Conservation (phyloP, 1,284 basidiomycete species). For the Neolentinus lepideus region DNA sequence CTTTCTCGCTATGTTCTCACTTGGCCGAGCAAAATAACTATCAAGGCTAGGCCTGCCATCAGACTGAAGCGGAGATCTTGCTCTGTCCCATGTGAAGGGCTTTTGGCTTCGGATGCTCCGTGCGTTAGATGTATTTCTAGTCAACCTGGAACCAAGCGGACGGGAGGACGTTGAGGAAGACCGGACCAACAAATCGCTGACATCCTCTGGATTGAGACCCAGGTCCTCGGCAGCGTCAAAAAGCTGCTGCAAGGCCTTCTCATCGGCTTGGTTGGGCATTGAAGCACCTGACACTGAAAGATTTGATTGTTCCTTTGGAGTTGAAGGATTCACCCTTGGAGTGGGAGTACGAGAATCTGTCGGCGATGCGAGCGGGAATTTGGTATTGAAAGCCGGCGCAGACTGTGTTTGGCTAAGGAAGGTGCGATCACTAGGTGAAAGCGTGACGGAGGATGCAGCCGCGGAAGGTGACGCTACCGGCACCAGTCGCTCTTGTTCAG, state of each 20-base stretch:
- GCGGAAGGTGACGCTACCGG: neutral
- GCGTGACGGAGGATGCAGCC: neutral
- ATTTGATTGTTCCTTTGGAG: neutral
- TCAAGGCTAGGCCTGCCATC: slow-evolving; percentile 31
- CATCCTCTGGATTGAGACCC: slow-evolving; percentile 61
- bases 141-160: slow-evolving; percentile 34
- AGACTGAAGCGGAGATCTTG: slow-evolving; percentile 18
- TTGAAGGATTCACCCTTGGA: neutral
- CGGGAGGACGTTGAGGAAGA: slow-evolving; percentile 60
- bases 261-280: neutral
- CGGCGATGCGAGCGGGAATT: slow-evolving; percentile 10
- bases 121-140: slow-evolving; percentile 32
- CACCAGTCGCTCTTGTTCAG: neutral
- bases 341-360: slow-evolving; percentile 7
- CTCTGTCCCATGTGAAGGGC: slow-evolving; percentile 16
- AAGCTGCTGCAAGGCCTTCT: slow-evolving; percentile 53
- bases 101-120: slow-evolving; percentile 10
- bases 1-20: slow-evolving; percentile 25
- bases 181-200: slow-evolving; percentile 64
- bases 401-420: slow-evolving; percentile 13
- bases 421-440: neutral
- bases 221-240: slow-evolving; percentile 69
- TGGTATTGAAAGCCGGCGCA: slow-evolving; percentile 16
- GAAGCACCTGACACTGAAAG: neutral
- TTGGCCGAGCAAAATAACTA: slow-evolving; percentile 19